Evolutionary conservation across 2,329 filamentous ascomycete genomes (phyloP), one percentile per base, ranked within the genome.

Genomic region (Emergomyces orientalis): DNA sequence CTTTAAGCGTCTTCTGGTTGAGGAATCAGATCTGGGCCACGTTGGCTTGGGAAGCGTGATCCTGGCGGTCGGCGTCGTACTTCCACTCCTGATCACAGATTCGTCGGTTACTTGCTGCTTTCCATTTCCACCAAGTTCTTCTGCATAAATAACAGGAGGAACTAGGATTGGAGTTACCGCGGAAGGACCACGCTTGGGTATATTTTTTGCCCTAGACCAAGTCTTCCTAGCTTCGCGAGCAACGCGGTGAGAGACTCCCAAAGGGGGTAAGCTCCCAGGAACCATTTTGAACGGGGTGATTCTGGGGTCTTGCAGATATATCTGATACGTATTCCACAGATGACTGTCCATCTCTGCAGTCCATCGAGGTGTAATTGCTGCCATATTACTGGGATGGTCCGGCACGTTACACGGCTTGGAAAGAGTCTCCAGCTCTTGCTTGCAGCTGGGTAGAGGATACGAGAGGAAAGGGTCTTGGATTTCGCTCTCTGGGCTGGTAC

Each of bases 231-330:
- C 85, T 71, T 84, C 81, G 59, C 84, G 79, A 4, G 84, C 83
- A 43, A 88, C 84, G 63, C 84, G 82, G 68, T 85, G 81, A 66
- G 85, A 87, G 32, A 87, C 83, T 22, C 85, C 85, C 60, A 87
- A 80, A 13, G 85, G 85, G 45, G 85, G 85, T 41, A 83, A 79
- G 52, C 82, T 84, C 58, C 85, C 85, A 2, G 85, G 85, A 0
- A 86, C 79, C 75, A 84, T 85, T 70, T 87, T 87, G 78, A 87
- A 87, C 0, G 85, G 85, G 1, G 85, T 88, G 57, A 87, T 80
- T 3, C 82, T 84, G 25, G 85, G 85, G 71, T 87, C 84, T 65
- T 85, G 83, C n/a, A 87, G 76, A 70, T 86, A 87, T 61, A 80
- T 78, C 75, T 86, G 83, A 73, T 86, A 88, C 9, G 83, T 85